Evolutionary conservation across 1,139 yeast species (phyloP), one percentile per base, ranked within the genome.

Genomic region (Pneumocystis murina): DNA sequence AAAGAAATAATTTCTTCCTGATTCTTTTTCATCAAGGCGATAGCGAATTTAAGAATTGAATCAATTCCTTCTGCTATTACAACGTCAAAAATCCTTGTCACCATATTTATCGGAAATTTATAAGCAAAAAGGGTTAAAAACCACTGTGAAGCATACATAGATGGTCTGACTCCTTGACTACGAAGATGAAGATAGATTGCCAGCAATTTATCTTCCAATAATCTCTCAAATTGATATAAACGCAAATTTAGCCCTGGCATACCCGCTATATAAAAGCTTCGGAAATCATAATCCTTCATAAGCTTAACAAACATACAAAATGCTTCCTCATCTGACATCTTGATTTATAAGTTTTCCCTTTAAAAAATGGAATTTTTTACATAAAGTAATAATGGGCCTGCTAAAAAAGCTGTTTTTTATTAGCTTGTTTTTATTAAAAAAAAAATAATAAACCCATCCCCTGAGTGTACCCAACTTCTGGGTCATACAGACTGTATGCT

Each of bases 91-190:
- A 92, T 87, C 65, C 95, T 79, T 68, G 87, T 77, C 57, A 89
- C 96, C 70, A 89, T 84, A 64, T 84, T 86, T 63, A 88, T 76
- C 16, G 98, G 97, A 74, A 91, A 88, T 71, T 87, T 87, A 77
- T 92, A 92, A 16, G 96, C 96, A 76, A 92, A 92, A 69, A 92
- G 80, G 0, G 60, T 58, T 69, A 90, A 79, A 72, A 92, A 90
- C 97, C 97, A 92, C 74, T 92, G 97, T 0, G 92, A 83, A 0
- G 96, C 97, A 76, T 88, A 92, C 97, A 91, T 91, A 30, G 92
- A 85, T 0, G 95, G 85, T 67, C 85, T 82, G 30, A 92, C 84
- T 3, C 97, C 97, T 72, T 89, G 92, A 67, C 88, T 83, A 35
- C 82, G 80, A 70, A 92, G 77, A 75, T 92, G 97, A 64, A 82